Evolutionary conservation across 331 rosid genomes (phyloP).

Genomic region (Dryas integrifolia): DNA sequence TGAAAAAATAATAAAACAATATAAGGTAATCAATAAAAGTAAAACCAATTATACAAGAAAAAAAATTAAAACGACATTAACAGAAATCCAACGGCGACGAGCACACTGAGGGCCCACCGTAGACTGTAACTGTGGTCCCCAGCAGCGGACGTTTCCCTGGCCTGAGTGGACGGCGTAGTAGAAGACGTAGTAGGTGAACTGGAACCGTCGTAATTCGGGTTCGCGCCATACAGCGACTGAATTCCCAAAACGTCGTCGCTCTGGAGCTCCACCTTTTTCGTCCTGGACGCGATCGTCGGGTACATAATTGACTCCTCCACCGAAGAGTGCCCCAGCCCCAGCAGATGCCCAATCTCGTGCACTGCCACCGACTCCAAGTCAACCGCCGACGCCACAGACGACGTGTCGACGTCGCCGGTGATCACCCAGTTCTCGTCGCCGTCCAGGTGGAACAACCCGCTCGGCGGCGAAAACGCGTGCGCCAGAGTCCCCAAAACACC

Average conservation of each 20-base stretch:
- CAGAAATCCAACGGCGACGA: constrained; percentile 32
- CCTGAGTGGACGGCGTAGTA: constrained; percentile 33
- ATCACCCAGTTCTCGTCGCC: constrained; percentile 66
- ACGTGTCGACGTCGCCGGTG: constrained; percentile 46
- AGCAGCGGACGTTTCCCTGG: constrained; percentile 45
- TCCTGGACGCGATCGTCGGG: constrained; percentile 59
- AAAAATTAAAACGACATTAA: constrained; percentile 9
- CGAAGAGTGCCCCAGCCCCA: constrained; percentile 84
- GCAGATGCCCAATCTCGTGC: constrained; percentile 82
- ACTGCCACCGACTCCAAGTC: constrained; percentile 85
- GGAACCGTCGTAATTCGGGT: constrained; percentile 46
- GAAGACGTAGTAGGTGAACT: constrained; percentile 26
- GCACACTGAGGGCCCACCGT: constrained; percentile 19
- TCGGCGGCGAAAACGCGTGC: constrained; percentile 82
- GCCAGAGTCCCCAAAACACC: constrained; percentile 77
- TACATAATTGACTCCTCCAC: constrained; percentile 73
- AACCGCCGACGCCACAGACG: constrained; percentile 42
- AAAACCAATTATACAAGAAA: not conserved
- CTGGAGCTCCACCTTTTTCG: constrained; percentile 54
- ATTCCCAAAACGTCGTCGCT: constrained; percentile 64
- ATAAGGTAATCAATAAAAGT: not conserved
- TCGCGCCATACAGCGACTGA: constrained; percentile 62
- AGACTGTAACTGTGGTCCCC: constrained; percentile 9
- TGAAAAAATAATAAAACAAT: constrained; percentile 1
- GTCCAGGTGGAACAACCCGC: constrained; percentile 71